Evolutionary conservation across 176 grass and related monocot species (phyloP), one percentile per base, ranked within the genome.

Genomic region (Rhynchospora breviuscula): DNA sequence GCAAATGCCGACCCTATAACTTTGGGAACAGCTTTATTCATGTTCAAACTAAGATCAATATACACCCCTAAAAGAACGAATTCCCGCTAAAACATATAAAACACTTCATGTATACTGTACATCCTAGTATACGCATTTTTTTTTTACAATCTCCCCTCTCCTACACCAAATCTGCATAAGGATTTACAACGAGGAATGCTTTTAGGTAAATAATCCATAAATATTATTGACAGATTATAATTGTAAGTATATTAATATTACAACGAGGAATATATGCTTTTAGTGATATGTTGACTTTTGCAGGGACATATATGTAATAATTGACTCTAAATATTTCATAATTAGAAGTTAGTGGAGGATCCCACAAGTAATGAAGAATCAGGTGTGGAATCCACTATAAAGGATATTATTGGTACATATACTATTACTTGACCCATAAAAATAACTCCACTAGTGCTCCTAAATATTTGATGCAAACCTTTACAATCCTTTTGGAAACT

Each of bases 281-380:
- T 11, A 48, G 68, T 9, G 17, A 44, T 72, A 23, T n/a, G 31
- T 75, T 75, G 70, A 75, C 70, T 75, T 53, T 48, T 75, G 45
- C 70, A 49, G 2, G 46, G 70, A 17, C 46, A 48, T 52, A 74
- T 23, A 74, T 23, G 70, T 17, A 52, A 74, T 13, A 74, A 74
- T 8, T 52, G 49, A 11, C 35, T 11, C 19, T 23, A 26, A 11
- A 52, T 52, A 18, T 52, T 75, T 75, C 47, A 75, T 75, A 75
- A 75, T 75, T 51, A 75, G 44, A 73, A 49, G n/a, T 76, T 68
- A 61, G 81, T 84, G 29, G 68, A 57, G 40, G 68, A 56, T 69
- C 61, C 25, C 51, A 84, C 81, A 59, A 51, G 11, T 29, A 66
- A 84, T 84, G 81, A 66, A 72, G 35, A 33, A 72, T 19, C 60